These are phyloP conservation scores for Globisporangium okanoganense DNA, from an alignment of 352 stramenopile genomes.

Conservation along the genomic window DNA sequence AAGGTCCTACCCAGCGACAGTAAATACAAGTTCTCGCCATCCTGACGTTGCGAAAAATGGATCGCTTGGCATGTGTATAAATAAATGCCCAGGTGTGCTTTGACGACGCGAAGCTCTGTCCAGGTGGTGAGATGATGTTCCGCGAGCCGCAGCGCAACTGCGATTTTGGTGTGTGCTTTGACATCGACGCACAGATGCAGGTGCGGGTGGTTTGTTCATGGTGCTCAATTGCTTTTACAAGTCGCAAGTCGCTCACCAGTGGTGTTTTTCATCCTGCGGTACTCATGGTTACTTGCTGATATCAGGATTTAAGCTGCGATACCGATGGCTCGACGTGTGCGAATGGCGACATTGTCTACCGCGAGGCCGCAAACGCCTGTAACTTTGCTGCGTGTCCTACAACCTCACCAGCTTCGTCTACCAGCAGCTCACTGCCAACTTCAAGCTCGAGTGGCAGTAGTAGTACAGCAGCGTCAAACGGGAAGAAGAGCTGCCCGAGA, in stretches of 20 bases:
- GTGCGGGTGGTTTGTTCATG: not conserved
- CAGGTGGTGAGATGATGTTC: not conserved
- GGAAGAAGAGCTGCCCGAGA: not conserved
- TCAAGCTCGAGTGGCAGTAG: not conserved
- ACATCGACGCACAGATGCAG: conserved; percentile 3
- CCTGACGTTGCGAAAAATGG: too few relatives aligned
- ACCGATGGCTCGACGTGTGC: conserved; percentile 1
- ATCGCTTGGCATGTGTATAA: too few relatives aligned
- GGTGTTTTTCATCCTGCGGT: not conserved
- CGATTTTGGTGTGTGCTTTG: not conserved
- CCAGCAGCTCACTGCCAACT: not conserved
- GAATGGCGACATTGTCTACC: conserved; percentile 12
- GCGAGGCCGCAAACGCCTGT: conserved; percentile 1
- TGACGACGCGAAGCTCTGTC: conserved; percentile 8
- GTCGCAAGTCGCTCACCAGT: not conserved
- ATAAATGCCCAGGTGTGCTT: conserved; percentile 14
- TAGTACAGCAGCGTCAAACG: not conserved
- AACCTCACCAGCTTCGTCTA: not conserved
- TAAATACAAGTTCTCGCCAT: too few relatives aligned
- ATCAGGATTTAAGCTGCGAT: conserved; percentile 2
- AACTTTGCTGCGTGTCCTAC: conserved; percentile 5
- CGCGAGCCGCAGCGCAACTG: conserved; percentile 1
- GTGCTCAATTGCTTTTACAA: not conserved
- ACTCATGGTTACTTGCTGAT: not conserved
- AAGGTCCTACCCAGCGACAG: too few relatives aligned